Evolutionary conservation across 148 eudicot genomes (phyloP), one percentile per base, ranked within the genome.

Genomic region (Talinum fruticosum): DNA sequence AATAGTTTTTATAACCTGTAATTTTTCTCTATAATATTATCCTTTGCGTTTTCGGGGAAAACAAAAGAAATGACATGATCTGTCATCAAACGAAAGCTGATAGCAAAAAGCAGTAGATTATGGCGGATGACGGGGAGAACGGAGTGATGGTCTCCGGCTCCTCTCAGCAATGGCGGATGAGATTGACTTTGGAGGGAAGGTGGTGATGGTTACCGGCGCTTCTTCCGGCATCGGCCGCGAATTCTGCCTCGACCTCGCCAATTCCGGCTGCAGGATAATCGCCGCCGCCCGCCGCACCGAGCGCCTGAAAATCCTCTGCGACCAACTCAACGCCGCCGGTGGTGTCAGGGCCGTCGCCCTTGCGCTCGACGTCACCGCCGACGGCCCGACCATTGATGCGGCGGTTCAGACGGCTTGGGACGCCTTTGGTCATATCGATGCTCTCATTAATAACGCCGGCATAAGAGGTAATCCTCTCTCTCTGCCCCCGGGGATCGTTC

Each of bases 141-240:
- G 54, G 54, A 49, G 2, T 49, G 21, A 19, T 13, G 15, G 54
- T 14, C 54, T 49, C 54, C 23, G 5, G 54, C 54, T 49, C 21
- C 54, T 49, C 54, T 49, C 21, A 49, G 41, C 79, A 71, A 77
- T 74, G 78, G 81, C 75, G 65, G 75, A 14, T 49, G 54, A 33
- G 61, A 21, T 44, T 83, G 10, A 88, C 83, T 29, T 82, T 92
- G 77, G 15, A 36, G 5, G 79, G 68, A 93, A 89, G 37, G 89
- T 93, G 35, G 91, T 92, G 26, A 76, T 90, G 84, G 87, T 90
- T 0, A 92, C 97, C 24, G 95, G 97, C 0, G 94, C 95, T 0
- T 92, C 97, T 0, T 79, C 97, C 1, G 97, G 97, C 2, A 75
- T 92, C 13, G 95, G 97, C 66, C 79, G 82, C 18, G 90, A 89